Evolutionary conservation across 805 yeast species (phyloP), one percentile per base, ranked within the genome.

Genomic region (Candida ponderosae): DNA sequence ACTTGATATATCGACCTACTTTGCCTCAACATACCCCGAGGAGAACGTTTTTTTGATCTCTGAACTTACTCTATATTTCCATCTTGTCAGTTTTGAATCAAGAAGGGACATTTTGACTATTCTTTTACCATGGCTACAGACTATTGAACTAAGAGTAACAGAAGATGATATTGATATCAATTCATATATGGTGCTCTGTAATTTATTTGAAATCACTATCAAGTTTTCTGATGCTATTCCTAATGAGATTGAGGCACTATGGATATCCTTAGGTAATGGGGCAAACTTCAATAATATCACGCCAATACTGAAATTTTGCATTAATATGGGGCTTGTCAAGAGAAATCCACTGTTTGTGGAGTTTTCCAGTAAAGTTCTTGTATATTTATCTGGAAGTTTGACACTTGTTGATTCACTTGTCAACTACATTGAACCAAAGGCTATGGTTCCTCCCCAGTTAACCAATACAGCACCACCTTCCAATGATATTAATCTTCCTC

Each of bases 201-300:
- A 89, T 44, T 60, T 90, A 38, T 76, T 89, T 55, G 97, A 86
- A 47, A 81, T 93, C 29, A 87, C 97, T 0, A 76, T 87, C 28
- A 76, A 76, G 40, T 84, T 81, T 47, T 76, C 89, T 36, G 79
- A 81, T 33, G 66, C 68, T 13, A 76, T 86, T 46, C 85, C 86
- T 32, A 82, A 81, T 48, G 97, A 88, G 48, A 86, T 93, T 10
- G 97, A 89, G 56, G 95, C 95, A 0, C 59, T 93, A 18, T 93
- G 99, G 99, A 87, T 85, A 5, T 90, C 97, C 0, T 64, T 93
- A n/a, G 96, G 94, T 1, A 76, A 73, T 35, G 85, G 82, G 5
- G 70, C 73, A n/a, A 70, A 74, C 21, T 70, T 74, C 23, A 68
- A 64, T n/a, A 88, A 90, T 49, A 79, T 81, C 17, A 77, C 77